These are phyloP conservation scores for Dianthus caryophyllus DNA, from an alignment of 148 eudicot genomes.

Conservation along the genomic window DNA sequence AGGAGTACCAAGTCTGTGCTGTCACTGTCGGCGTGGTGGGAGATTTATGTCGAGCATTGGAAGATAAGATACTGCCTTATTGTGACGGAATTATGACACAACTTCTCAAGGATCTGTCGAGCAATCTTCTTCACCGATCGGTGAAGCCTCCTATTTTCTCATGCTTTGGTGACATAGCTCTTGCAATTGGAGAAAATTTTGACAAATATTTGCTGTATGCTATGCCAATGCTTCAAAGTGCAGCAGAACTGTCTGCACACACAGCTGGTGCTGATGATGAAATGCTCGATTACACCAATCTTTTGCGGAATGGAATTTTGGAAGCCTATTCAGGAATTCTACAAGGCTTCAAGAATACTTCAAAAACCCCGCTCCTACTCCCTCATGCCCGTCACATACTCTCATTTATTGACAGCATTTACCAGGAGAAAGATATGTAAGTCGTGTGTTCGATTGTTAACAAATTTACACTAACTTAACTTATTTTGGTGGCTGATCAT, in stretches of 20 bases:
- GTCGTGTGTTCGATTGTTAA: constrained; percentile 22
- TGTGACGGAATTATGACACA: constrained; percentile 96
- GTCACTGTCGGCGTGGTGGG: constrained; percentile 95
- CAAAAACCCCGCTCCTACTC: constrained; percentile 62
- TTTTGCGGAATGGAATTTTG: constrained; percentile 73
- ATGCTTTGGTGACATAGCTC: constrained; percentile 88
- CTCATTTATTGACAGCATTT: constrained; percentile 77
- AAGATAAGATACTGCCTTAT: constrained; percentile 73
- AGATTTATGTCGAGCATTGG: constrained; percentile 81
- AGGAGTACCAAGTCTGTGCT: constrained; percentile 91
- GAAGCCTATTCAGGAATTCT: constrained; percentile 91
- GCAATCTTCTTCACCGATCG: constrained; percentile 81
- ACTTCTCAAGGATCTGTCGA: constrained; percentile 82
- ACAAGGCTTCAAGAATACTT: constrained; percentile 85
- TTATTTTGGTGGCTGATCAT: neutral
- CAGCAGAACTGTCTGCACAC: constrained; percentile 67
- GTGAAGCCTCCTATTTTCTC: constrained; percentile 97
- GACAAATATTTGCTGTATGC: constrained; percentile 89
- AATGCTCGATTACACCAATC: constrained; percentile 69
- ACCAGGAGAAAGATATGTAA: constrained; percentile 87
- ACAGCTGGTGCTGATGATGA: constrained; percentile 74
- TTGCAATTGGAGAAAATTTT: constrained; percentile 86
- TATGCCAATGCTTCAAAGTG: constrained; percentile 96
- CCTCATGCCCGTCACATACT: constrained; percentile 75
- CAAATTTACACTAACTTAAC: neutral